Evolutionary conservation across 2,329 filamentous ascomycete species (phyloP).

Genomic region (Neofusicoccum sp.): DNA sequence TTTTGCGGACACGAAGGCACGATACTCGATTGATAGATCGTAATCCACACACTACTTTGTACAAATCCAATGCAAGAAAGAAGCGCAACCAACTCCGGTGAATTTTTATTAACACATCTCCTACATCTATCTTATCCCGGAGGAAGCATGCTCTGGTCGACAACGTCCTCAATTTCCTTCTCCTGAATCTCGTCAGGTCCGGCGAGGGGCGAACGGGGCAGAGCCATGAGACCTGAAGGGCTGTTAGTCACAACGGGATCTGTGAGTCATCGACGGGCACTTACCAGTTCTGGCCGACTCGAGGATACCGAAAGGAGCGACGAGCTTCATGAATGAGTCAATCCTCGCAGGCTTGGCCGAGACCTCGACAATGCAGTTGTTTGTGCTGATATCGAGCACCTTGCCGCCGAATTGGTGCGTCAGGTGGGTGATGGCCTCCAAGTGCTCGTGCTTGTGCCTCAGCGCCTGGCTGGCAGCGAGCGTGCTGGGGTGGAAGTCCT

Average conservation of each 20-base stretch:
- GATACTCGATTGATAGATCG: neutral
- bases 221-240: constrained; percentile 76
- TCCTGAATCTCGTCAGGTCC: constrained; percentile 68
- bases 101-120: constrained; percentile 8
- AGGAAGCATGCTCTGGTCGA: constrained; percentile 89
- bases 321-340: constrained; percentile 95
- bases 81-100: constrained; percentile 1
- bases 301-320: constrained; percentile 90
- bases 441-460: constrained; percentile 94
- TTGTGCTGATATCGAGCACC: constrained; percentile 95
- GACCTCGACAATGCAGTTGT: constrained; percentile 96
- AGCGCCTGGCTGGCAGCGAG: constrained; percentile 84
- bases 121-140: constrained; percentile 64
- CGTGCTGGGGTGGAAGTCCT: constrained; percentile 86
- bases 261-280: constrained; percentile 22
- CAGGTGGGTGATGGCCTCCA: constrained; percentile 93
- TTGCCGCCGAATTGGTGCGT: constrained; percentile 98
- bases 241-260: constrained; percentile 20
- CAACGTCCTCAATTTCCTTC: constrained; percentile 91
- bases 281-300: constrained; percentile 86
- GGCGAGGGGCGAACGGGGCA: constrained; percentile 86
- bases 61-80: neutral
- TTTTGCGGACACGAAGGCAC: neutral
- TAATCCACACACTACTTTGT: constrained; percentile 8
- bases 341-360: constrained; percentile 92